These are phyloP conservation scores for Sedum album DNA, from an alignment of 164 flowering plant species.

Conservation along the genomic window DNA sequence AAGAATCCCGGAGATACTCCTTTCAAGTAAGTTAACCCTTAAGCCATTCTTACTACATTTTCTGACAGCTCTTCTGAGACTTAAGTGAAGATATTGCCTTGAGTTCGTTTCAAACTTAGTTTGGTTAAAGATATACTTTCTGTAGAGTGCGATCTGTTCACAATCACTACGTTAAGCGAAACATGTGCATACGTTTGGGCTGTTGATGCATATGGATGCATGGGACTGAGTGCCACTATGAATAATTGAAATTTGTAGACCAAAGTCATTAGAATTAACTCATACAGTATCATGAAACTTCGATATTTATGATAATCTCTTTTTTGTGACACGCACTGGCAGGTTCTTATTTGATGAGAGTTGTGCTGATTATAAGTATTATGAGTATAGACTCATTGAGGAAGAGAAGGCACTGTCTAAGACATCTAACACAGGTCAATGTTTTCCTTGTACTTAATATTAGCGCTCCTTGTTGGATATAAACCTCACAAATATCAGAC, in stretches of 20 bases:
- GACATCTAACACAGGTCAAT: slow-evolving; percentile 40
- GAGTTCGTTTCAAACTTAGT: background rate
- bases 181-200: background rate
- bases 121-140: background rate
- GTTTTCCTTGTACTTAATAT: background rate
- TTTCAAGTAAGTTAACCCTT: slow-evolving; percentile 56
- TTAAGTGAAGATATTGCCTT: slow-evolving; percentile 16
- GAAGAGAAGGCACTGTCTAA: slow-evolving; percentile 67
- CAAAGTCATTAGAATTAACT: background rate
- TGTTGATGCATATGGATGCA: background rate
- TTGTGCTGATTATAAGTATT: slow-evolving; percentile 80
- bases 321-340: slow-evolving; percentile 11
- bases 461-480: background rate
- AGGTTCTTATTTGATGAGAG: slow-evolving; percentile 79
- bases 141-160: background rate
- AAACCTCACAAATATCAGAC: background rate
- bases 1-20: slow-evolving; percentile 96
- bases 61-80: background rate
- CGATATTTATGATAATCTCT: no score
- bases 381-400: slow-evolving; percentile 65
- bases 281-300: background rate
- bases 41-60: slow-evolving; percentile 23
- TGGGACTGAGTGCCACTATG: background rate
- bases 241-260: background rate
- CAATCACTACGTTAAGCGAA: background rate